Base-by-base conservation (phyloP, 108 stramenopile species). In the Nitzschia inconspicua region DNA sequence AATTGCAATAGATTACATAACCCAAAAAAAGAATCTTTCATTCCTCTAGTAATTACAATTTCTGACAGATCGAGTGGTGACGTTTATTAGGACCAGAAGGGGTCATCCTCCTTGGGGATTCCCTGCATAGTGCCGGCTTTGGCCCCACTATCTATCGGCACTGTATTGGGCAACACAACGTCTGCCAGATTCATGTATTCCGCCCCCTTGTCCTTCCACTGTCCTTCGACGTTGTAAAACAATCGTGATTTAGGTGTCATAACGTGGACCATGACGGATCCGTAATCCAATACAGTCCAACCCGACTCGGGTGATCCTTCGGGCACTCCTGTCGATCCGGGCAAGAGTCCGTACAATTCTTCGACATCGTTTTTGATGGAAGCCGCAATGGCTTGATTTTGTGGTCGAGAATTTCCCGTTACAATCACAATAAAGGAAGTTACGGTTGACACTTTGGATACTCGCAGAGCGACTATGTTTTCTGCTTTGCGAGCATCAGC, bases 231-330 rank as follows among this genome's bases (percentile, higher is more conserved):
- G 68, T 94, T 93, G 76, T 96, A 96, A 77, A 80, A 96, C 28
- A 77, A 40, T 30, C 96, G 57, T 43, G 85, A 83, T 65, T 89
- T 86, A 11, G 92, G 94, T 19, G 94, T 95, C 94, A 95, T 95
- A 14, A 96, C 76, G 61, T 96, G 88, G 5, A 93, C 92, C 76
- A 96, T 90, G 43, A 95, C 83, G 63, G 76, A 79, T 1, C 93
- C 95, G 58, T 86, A 96, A 73, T 96, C 96, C 57, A 96, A 56
- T 28, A 96, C 56, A 35, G 93, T 94, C 96, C 96, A 96, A 1
- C 96, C 96, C 47, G 80, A 83, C 24, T 95, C 91, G 18, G 94
- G 92, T 35, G 61, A 73, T 18, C 95, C 95, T 74, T 95, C 83
- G 13, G 91, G 85, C 18, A 86, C 83, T 30, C 91, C 91, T 37